Evolutionary conservation across 2,329 filamentous ascomycete genomes (phyloP).

Genomic region (Tolypocladium tundrense): DNA sequence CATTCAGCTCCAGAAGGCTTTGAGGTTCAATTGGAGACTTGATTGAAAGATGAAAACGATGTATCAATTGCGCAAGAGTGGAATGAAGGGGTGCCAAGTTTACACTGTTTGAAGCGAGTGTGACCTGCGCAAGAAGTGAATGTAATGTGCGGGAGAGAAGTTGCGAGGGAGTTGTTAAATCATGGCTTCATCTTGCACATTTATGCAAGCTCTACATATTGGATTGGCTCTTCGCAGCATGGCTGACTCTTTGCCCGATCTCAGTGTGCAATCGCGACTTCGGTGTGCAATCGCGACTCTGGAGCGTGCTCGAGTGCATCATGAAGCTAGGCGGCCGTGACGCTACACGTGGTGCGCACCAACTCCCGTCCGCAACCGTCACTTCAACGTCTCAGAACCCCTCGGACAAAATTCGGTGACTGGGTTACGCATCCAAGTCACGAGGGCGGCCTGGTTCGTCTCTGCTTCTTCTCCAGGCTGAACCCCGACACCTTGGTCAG

Average conservation of each 20-base stretch:
- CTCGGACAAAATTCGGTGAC: conserved; percentile 1
- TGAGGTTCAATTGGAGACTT: neutral
- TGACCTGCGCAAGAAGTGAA: neutral
- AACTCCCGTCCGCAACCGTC: neutral
- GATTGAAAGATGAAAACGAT: neutral
- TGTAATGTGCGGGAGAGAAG: neutral
- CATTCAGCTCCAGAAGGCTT: neutral
- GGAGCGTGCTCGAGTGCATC: neutral
- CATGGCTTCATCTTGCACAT: neutral
- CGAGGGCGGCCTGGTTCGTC: neutral
- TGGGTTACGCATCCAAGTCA: neutral
- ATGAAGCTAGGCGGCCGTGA: neutral
- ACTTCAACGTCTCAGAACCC: neutral
- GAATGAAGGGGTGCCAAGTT: neutral
- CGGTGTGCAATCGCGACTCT: too few species aligned
- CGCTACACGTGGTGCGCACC: neutral
- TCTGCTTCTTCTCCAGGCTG: neutral
- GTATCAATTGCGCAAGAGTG: neutral
- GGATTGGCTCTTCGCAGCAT: neutral
- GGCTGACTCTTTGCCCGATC: too few species aligned
- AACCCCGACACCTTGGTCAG: neutral
- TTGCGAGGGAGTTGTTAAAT: neutral
- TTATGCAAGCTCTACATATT: neutral
- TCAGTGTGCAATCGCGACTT: too few species aligned
- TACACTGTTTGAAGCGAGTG: neutral